phyloP scores from a whole-genome alignment of 768 basidiomycete genomes.

The Glaciozyma antarctica region DNA sequence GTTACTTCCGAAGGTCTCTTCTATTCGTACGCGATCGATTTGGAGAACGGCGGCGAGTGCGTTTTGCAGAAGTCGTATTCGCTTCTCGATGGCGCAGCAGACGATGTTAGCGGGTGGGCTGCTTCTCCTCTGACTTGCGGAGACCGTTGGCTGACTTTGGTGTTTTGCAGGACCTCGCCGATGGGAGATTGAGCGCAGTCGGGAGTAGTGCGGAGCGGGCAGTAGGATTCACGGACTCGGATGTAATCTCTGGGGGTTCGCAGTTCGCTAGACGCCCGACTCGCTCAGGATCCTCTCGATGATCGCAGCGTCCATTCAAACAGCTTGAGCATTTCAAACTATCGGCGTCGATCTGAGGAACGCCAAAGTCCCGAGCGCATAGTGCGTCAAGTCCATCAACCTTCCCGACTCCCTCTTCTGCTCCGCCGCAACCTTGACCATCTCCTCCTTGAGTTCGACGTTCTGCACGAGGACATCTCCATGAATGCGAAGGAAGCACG shows the following conservation, averaged over 20 bases:
- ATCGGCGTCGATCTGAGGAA: slow-evolving; percentile 34
- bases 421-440: slow-evolving; percentile 54
- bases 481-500: slow-evolving; percentile 74
- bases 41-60: slow-evolving; percentile 94
- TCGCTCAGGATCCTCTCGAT: too few species aligned
- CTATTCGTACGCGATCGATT: slow-evolving; percentile 88
- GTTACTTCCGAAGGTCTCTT: slow-evolving; percentile 91
- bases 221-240: too few species aligned
- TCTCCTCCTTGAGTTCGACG: slow-evolving; percentile 50
- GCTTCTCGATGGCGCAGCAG: slow-evolving; percentile 24
- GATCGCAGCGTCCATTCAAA: too few species aligned
- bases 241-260: too few species aligned
- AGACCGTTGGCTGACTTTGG: too few species aligned
- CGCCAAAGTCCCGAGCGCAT: slow-evolving; percentile 40
- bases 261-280: too few species aligned
- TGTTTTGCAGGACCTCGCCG: too few species aligned
- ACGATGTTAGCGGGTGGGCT: slow-evolving; percentile 11
- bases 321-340: not conserved
- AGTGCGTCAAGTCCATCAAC: slow-evolving; percentile 45
- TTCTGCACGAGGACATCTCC: slow-evolving; percentile 66
- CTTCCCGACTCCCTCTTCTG: slow-evolving; percentile 71
- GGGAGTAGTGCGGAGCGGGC: too few species aligned
- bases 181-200: too few species aligned
- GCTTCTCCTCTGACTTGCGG: too few species aligned
- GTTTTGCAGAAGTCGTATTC: slow-evolving; percentile 82